Evolutionary conservation across 371 early-diverging fungal genomes (phyloP).

Genomic region (Mucor saturninus): DNA sequence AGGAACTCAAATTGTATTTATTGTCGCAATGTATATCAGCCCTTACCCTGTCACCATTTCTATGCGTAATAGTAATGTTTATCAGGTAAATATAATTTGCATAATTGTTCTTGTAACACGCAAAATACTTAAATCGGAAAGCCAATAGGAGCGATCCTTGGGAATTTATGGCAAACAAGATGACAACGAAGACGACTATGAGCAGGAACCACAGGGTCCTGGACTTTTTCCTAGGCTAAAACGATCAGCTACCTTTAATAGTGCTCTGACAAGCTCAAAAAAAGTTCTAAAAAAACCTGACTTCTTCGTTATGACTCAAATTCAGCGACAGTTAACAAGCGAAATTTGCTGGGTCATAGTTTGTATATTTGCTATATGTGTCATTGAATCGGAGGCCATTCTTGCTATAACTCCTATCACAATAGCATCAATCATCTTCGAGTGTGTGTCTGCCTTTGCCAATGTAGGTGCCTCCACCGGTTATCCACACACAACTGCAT

Average conservation of each 20-base stretch:
- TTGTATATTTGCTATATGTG: slow-evolving; percentile 41
- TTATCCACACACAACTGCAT: slow-evolving; percentile 40
- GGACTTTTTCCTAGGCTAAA: slow-evolving; percentile 30
- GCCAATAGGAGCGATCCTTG: slow-evolving; percentile 47
- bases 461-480: slow-evolving; percentile 51
- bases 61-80: slow-evolving; percentile 47
- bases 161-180: slow-evolving; percentile 46
- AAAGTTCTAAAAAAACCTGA: slow-evolving; percentile 45
- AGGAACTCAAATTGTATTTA: slow-evolving; percentile 34
- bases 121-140: not conserved
- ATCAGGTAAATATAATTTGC: slow-evolving; percentile 27
- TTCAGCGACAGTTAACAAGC: slow-evolving; percentile 52
- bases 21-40: slow-evolving; percentile 47
- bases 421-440: slow-evolving; percentile 45
- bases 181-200: slow-evolving; percentile 20
- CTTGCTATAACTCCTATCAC: slow-evolving; percentile 48
- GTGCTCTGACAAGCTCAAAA: slow-evolving; percentile 41
- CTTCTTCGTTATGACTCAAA: slow-evolving; percentile 53
- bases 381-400: slow-evolving; percentile 37
- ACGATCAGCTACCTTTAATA: slow-evolving; percentile 41
- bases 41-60: slow-evolving; percentile 45
- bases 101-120: not conserved
- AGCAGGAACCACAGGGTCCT: slow-evolving; percentile 2
- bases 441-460: slow-evolving; percentile 56
- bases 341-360: slow-evolving; percentile 55